phyloP scores from a whole-genome alignment of 441 rosid species.

The Populus trichocarpa region DNA sequence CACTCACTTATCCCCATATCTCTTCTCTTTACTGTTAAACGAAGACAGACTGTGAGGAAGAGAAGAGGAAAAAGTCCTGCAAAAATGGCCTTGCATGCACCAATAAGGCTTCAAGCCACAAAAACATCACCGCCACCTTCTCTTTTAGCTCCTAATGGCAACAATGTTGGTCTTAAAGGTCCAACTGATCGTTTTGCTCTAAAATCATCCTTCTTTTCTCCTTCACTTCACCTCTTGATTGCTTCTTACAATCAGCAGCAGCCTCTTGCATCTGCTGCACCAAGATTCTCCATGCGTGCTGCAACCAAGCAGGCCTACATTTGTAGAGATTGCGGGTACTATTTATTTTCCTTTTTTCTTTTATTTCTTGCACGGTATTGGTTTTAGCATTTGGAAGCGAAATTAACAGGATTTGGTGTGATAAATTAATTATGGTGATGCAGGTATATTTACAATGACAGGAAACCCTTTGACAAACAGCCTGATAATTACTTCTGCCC shows the following conservation, averaged over 20 bases:
- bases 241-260: constrained; percentile 19
- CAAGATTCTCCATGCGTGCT: constrained; percentile 72
- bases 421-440: constrained; percentile 6
- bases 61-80: not conserved
- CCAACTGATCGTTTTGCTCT: constrained; percentile 42
- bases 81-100: constrained; percentile 34
- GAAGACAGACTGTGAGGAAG: not conserved
- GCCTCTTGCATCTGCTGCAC: constrained; percentile 31
- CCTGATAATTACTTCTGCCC: constrained; percentile 81
- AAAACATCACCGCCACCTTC: constrained; percentile 17
- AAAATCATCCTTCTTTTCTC: constrained; percentile 47
- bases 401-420: not conserved
- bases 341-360: not conserved
- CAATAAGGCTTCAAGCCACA: constrained; percentile 24
- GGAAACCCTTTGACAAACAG: constrained; percentile 80
- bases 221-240: constrained; percentile 39
- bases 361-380: not conserved
- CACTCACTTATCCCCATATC: constrained; percentile 29
- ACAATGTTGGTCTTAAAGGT: constrained; percentile 33
- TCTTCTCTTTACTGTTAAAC: not conserved
- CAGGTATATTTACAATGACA: constrained; percentile 89
- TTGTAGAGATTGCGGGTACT: constrained; percentile 93
- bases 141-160: constrained; percentile 30
- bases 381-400: not conserved
- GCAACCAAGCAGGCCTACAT: constrained; percentile 85